Evolutionary conservation across 768 basidiomycete species (phyloP), one percentile per base, ranked within the genome.

Genomic region (Amanita fuliginea): DNA sequence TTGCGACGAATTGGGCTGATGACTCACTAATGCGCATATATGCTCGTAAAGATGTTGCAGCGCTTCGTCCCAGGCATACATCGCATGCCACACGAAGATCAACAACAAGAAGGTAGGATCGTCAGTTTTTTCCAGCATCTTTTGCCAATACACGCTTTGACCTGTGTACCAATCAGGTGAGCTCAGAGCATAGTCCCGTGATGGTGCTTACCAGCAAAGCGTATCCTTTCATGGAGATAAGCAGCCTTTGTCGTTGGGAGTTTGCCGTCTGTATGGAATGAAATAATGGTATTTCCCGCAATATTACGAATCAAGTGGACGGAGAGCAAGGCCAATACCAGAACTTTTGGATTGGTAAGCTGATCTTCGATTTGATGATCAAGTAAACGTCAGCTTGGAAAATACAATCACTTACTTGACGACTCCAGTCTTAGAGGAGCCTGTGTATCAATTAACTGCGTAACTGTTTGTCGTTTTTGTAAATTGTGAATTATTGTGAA

Each of bases 51-150:
- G 60, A 42, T 64, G 61, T 52, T 80, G 79, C 3, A 81, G 58
- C 0, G 77, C 68, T 57, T 81, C 71, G 49, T 81, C 79, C 77
- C 78, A 81, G 0, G 75, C 74, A 54, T 81, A 81, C 54, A 81
- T 54, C 3, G 77, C 73, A 45, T 80, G 75, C 80, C 79, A 81
- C 18, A 81, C 60, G 36, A 72, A 70, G 7, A 74, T 68, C 21
- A 81, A 57, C 19, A 81, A 61, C 0, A 79, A 53, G 50, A 80
- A 77, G 0, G 80, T 80, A 0, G 78, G 76, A 55, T 81, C 80
- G 1, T 61, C 60, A 1, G 73, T 69, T 42, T 61, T 62, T 54
- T 59, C 55, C 47, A 71, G 64, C 32, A 70, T 65, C 35, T 62
- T 67, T 51, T 67, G 66, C 73, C 74, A 76, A 53, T 75, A 74